phyloP scores from a whole-genome alignment of 2,329 filamentous ascomycete genomes.

The Nothomitra cinnamomea region DNA sequence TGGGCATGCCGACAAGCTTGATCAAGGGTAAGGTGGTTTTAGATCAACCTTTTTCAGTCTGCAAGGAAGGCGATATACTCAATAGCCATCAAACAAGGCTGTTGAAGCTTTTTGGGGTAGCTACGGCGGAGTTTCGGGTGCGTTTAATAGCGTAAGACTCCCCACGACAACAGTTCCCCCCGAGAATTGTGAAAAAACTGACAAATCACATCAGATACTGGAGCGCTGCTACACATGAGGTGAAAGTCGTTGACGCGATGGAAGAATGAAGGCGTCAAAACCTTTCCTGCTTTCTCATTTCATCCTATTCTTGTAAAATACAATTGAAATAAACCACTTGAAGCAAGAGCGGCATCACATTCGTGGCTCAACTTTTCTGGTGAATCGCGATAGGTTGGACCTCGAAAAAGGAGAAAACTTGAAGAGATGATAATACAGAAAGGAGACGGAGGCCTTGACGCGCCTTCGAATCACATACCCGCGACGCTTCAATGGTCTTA shows the following conservation, averaged over 20 bases:
- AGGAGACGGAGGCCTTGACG: constrained; percentile 9
- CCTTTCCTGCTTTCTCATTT: background rate
- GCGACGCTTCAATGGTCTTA: constrained; percentile 24
- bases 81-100: constrained; percentile 86
- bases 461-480: constrained; percentile 11
- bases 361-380: background rate
- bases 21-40: constrained; percentile 77
- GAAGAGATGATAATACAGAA: constrained; percentile 4
- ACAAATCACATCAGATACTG: constrained; percentile 33
- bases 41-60: constrained; percentile 56
- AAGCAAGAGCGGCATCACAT: background rate
- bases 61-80: constrained; percentile 66
- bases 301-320: background rate
- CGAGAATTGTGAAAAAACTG: constrained; percentile 7
- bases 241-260: constrained; percentile 38
- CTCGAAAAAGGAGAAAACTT: background rate
- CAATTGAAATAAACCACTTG: background rate
- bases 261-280: constrained; percentile 21
- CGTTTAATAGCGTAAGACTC: constrained; percentile 50
- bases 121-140: constrained; percentile 79
- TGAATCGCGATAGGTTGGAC: background rate
- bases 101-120: constrained; percentile 84
- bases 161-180: background rate
- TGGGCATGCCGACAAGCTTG: constrained; percentile 79
- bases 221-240: constrained; percentile 39